Conservation (phyloP, 805 yeast species). For the Torulaspora maleeae region DNA sequence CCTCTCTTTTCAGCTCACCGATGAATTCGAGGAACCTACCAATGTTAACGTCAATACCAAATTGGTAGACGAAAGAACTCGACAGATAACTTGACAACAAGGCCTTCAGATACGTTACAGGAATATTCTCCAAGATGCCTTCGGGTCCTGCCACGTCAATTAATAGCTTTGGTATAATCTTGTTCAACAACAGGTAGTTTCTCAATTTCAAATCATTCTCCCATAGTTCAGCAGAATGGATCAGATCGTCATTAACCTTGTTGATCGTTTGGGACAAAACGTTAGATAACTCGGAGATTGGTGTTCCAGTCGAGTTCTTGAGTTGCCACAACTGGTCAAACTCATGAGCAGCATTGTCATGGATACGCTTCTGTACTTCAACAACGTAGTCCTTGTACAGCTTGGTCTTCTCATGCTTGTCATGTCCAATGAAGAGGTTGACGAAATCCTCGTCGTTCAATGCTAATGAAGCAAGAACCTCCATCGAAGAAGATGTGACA, state of each 20-base stretch:
- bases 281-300: constrained; percentile 70
- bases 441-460: constrained; percentile 82
- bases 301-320: constrained; percentile 55
- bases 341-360: constrained; percentile 74
- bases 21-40: constrained; percentile 70
- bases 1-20: constrained; percentile 48
- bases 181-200: constrained; percentile 59
- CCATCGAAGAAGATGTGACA: constrained; percentile 93
- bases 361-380: constrained; percentile 73
- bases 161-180: constrained; percentile 74
- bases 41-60: constrained; percentile 74
- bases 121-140: constrained; percentile 68
- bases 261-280: constrained; percentile 78
- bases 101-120: constrained; percentile 81
- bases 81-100: constrained; percentile 84
- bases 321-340: constrained; percentile 84
- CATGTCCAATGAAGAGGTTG: constrained; percentile 60
- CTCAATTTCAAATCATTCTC: constrained; percentile 71
- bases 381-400: constrained; percentile 81
- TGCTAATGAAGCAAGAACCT: constrained; percentile 89
- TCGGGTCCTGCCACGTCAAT: constrained; percentile 62
- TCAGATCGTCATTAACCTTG: constrained; percentile 78
- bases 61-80: constrained; percentile 75
- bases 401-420: constrained; percentile 51
- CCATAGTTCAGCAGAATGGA: constrained; percentile 79